phyloP scores from a whole-genome alignment of 352 stramenopile genomes.

The Salisapilia sapeloensis region DNA sequence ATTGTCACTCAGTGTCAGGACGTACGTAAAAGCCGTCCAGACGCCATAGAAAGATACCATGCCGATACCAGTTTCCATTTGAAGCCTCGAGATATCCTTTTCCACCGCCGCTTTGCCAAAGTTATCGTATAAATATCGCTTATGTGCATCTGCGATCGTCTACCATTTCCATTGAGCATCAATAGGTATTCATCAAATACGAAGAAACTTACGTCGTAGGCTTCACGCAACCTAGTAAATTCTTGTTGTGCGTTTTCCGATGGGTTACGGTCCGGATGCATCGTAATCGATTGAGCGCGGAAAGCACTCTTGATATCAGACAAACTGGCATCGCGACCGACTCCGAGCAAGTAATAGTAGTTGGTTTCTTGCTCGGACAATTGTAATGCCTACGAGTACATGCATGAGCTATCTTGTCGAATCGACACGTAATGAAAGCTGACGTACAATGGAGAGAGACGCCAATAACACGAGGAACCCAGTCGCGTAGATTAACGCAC shows the following conservation, averaged over 20 bases:
- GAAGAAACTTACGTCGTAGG: slow-evolving; percentile 77
- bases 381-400: slow-evolving; percentile 36
- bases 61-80: slow-evolving; percentile 83
- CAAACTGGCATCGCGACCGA: slow-evolving; percentile 78
- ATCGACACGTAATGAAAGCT: neutral
- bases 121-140: slow-evolving; percentile 91
- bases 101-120: slow-evolving; percentile 84
- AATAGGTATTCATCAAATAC: neutral
- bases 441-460: slow-evolving; percentile 82
- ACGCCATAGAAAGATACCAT: slow-evolving; percentile 91
- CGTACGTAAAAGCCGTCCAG: slow-evolving; percentile 91
- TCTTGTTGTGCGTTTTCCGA: slow-evolving; percentile 81
- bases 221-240: slow-evolving; percentile 88
- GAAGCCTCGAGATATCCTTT: slow-evolving; percentile 77
- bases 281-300: slow-evolving; percentile 85
- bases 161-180: slow-evolving; percentile 2
- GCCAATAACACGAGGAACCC: slow-evolving; percentile 85
- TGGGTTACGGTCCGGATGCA: slow-evolving; percentile 96
- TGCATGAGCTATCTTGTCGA: slow-evolving; percentile 1
- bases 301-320: slow-evolving; percentile 96
- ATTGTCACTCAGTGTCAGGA: slow-evolving; percentile 88
- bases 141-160: slow-evolving; percentile 79
- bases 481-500: slow-evolving; percentile 90
- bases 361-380: slow-evolving; percentile 85
- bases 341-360: slow-evolving; percentile 87